Base-by-base conservation (phyloP, 2,329 filamentous ascomycete species). In the Graphilbum ipis-grandicollis region DNA sequence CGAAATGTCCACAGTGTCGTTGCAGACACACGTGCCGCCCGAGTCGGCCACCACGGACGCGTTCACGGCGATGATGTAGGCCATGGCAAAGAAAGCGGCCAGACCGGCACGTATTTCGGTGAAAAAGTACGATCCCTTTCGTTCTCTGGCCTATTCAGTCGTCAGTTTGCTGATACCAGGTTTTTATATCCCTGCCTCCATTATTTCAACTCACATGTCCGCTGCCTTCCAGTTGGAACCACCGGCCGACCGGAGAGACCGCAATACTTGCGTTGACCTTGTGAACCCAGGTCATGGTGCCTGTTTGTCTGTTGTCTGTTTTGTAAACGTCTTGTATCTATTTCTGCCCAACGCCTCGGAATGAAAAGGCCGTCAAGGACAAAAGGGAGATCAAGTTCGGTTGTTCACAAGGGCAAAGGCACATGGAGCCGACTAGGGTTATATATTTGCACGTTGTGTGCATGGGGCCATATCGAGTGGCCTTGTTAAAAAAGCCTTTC, bases 21-120 rank as follows among this genome's bases (percentile, higher is more conserved):
- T 34, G 48, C 81, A 88, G 14, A 73, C 62, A 48, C 83, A 92
- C 31, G 77, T 83, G 14, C 79, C 83, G 26, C 83, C 83, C 5
- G 75, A 77, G 44, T 85, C 71, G 8, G 79, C 71, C 14, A 86
- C 68, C 31, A 92, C 75, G 22, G 71, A 71, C 12, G 75, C 65
- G 68, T 76, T 75, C 43, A 76, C 74, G 9, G 78, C 77, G 50
- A 90, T 84, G 47, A 90, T 88, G 56, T 86, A 86, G 14, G 79
- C 77, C 81, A 84, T 84, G 4, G 77, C 79, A 39, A 78, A 75
- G 50, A 81, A 81, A 6, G 82, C 88, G 3, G 82, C 83, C 39
- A 88, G 53, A 2, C 82, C 83, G 28, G 82, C 83, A 23, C 82
- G 75, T 40, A 88, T 59, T 55, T 90, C 82, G 23, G 72, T 79